These are phyloP conservation scores for Neonectria ditissima DNA, from an alignment of 2,329 filamentous ascomycete species.

Conservation along the genomic window DNA sequence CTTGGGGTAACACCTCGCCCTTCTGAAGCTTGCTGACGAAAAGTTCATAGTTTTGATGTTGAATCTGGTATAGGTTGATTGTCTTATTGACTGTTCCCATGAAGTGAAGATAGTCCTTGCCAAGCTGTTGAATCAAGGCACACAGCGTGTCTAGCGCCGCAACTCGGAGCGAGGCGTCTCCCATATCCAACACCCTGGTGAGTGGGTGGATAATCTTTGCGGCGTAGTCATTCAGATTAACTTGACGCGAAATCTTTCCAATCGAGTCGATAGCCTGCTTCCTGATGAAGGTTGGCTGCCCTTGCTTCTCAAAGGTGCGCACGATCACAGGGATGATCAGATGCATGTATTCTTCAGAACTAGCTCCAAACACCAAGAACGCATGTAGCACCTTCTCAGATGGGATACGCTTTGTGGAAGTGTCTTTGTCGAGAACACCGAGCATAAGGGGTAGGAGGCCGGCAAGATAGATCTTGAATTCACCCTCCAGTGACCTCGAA, in stretches of 20 bases:
- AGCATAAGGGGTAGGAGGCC: slow-evolving; percentile 93
- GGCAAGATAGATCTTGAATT: slow-evolving; percentile 97
- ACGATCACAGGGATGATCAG: slow-evolving; percentile 97
- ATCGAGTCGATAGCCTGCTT: slow-evolving; percentile 95
- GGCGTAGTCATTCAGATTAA: slow-evolving; percentile 97
- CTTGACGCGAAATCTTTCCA: slow-evolving; percentile 92
- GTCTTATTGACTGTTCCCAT: slow-evolving; percentile 93
- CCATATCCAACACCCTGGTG: slow-evolving; percentile 80
- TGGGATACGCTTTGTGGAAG: slow-evolving; percentile 77
- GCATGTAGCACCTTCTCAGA: slow-evolving; percentile 94
- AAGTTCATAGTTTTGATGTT: slow-evolving; percentile 91
- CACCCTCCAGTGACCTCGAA: slow-evolving; percentile 90
- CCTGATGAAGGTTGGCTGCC: slow-evolving; percentile 81
- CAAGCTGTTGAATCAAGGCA: slow-evolving; percentile 94
- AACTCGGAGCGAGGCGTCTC: slow-evolving; percentile 78
- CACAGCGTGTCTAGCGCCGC: slow-evolving; percentile 94
- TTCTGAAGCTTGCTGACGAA: slow-evolving; percentile 94
- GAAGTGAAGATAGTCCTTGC: slow-evolving; percentile 95
- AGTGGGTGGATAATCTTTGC: slow-evolving; percentile 96
- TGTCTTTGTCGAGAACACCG: slow-evolving; percentile 89
- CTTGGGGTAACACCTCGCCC: slow-evolving; percentile 93
- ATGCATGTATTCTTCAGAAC: slow-evolving; percentile 99
- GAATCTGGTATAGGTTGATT: slow-evolving; percentile 81
- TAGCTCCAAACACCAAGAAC: slow-evolving; percentile 95
- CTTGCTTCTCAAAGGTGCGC: slow-evolving; percentile 89